phyloP scores from a whole-genome alignment of 2,329 filamentous ascomycete species.

The Alternaria ventricosa region DNA sequence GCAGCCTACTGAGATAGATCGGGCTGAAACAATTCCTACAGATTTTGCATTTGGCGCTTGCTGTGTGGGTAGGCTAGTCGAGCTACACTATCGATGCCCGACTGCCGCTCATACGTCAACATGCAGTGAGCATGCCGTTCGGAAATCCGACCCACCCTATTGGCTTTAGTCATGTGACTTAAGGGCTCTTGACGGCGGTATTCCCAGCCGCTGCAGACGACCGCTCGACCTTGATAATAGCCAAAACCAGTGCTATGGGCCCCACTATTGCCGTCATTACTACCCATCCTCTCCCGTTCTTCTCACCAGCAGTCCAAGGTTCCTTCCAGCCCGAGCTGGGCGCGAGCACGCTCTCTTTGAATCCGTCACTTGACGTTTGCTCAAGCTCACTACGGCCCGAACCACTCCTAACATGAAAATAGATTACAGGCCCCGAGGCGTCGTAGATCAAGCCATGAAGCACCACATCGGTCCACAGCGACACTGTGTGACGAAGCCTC shows the following conservation, averaged over 20 bases:
- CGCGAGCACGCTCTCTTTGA: neutral
- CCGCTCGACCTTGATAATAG: neutral
- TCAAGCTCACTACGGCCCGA: neutral
- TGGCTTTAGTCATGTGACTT: slow-evolving; percentile 29
- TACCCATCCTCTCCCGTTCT: neutral
- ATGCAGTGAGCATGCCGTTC: slow-evolving; percentile 24
- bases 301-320: neutral
- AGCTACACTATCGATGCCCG: slow-evolving; percentile 14
- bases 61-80: slow-evolving; percentile 22
- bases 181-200: neutral
- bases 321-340: neutral
- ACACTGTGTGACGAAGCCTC: slow-evolving; percentile 16
- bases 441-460: neutral
- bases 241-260: neutral
- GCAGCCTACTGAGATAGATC: slow-evolving; percentile 16
- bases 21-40: slow-evolving; percentile 27
- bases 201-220: slow-evolving; percentile 1
- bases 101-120: slow-evolving; percentile 35
- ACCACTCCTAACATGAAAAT: neutral
- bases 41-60: slow-evolving; percentile 17
- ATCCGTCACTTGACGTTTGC: neutral
- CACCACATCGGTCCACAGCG: slow-evolving; percentile 1
- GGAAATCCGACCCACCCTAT: slow-evolving; percentile 9
- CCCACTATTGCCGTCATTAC: neutral
- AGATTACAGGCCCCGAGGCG: neutral